Evolutionary conservation across 106 monocot genomes (phyloP).

Genomic region (Dendrobium huoshanense): DNA sequence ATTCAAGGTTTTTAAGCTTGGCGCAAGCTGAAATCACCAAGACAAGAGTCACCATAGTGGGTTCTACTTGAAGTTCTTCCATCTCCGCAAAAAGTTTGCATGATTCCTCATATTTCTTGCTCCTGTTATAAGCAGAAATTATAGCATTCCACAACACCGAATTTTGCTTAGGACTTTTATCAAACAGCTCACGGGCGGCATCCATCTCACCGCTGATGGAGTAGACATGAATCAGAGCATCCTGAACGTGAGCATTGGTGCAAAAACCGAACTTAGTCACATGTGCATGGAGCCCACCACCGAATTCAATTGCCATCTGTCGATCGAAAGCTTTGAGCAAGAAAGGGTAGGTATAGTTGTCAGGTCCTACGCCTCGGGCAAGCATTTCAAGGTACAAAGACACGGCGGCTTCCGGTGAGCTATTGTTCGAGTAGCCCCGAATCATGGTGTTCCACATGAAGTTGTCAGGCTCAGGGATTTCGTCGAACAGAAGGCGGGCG

Average conservation of each 20-base stretch:
- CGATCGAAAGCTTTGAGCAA: slow-evolving; percentile 36
- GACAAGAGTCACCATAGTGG: slow-evolving; percentile 29
- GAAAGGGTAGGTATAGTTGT: slow-evolving; percentile 45
- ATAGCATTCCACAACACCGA: slow-evolving; percentile 46
- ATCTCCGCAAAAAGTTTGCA: slow-evolving; percentile 34
- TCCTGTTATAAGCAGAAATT: slow-evolving; percentile 44
- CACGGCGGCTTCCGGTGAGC: slow-evolving; percentile 25
- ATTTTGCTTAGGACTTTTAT: slow-evolving; percentile 19
- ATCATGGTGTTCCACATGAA: slow-evolving; percentile 41
- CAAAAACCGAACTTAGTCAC: slow-evolving; percentile 42
- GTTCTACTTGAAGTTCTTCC: slow-evolving; percentile 21
- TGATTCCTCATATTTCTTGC: slow-evolving; percentile 23
- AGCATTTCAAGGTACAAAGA: slow-evolving; percentile 40
- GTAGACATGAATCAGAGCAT: slow-evolving; percentile 43
- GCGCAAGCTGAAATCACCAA: slow-evolving; percentile 50
- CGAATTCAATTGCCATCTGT: slow-evolving; percentile 7
- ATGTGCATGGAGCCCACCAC: slow-evolving; percentile 41
- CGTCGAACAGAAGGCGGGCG: slow-evolving; percentile 49
- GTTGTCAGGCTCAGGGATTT: slow-evolving; percentile 26
- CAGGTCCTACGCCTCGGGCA: slow-evolving; percentile 17
- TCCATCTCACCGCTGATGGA: slow-evolving; percentile 24
- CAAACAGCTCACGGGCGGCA: slow-evolving; percentile 37
- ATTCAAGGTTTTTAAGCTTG: slow-evolving; percentile 33
- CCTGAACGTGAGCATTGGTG: slow-evolving; percentile 26
- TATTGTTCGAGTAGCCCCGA: slow-evolving; percentile 24